Conservation (phyloP, 306 rosid species). For the Dryas octopetala region DNA sequence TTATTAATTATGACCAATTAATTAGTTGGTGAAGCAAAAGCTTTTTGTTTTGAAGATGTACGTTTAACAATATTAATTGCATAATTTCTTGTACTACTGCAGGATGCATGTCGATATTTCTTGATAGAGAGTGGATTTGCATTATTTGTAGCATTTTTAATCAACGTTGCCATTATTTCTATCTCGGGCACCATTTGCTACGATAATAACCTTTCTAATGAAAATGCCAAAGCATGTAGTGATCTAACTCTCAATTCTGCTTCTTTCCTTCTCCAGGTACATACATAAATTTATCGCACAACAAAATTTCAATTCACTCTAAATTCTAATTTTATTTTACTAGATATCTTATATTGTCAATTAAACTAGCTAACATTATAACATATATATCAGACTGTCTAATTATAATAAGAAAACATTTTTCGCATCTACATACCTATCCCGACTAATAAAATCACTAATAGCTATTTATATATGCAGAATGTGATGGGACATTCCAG, state of each 20-base stretch:
- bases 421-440: no score
- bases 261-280: conserved; percentile 87
- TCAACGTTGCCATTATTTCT: conserved; percentile 70
- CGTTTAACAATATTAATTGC: no score
- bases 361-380: no score
- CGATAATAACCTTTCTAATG: conserved; percentile 34
- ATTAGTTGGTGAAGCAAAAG: no score
- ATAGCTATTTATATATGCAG: conserved; percentile 25
- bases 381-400: no score
- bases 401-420: no score
- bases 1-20: no score
- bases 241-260: conserved; percentile 71
- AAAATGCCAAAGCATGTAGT: conserved; percentile 30
- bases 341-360: no score
- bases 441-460: background rate
- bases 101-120: conserved; percentile 81
- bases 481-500: conserved; percentile 83
- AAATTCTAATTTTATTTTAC: no score
- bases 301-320: no score
- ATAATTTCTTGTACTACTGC: conserved; percentile 14
- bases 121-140: conserved; percentile 82
- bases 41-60: no score
- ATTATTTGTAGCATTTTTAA: conserved; percentile 68
- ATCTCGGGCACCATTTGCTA: conserved; percentile 70
- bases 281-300: background rate